Evolutionary conservation across 257 asterid genomes (phyloP).

Genomic region (Plantago elongata): DNA sequence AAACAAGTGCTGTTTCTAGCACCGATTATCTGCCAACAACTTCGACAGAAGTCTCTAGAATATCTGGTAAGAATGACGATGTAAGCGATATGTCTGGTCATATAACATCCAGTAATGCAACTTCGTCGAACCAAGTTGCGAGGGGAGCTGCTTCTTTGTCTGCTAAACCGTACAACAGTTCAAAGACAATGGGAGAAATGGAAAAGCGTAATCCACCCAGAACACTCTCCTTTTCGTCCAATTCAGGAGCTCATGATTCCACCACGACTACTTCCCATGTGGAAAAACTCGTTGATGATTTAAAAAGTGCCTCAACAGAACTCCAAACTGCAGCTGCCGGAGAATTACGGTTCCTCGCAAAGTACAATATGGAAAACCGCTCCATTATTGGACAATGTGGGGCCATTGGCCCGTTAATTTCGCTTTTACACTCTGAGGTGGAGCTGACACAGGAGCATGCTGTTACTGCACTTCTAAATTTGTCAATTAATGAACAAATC

Average conservation of each 20-base stretch:
- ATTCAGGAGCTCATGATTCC: slow-evolving; percentile 38
- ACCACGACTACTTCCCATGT: slow-evolving; percentile 51
- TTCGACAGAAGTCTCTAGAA: slow-evolving; percentile 46
- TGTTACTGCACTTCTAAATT: slow-evolving; percentile 82
- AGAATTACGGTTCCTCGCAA: slow-evolving; percentile 74
- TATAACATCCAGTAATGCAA: slow-evolving; percentile 28
- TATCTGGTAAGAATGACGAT: slow-evolving; percentile 38
- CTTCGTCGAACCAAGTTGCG: slow-evolving; percentile 24
- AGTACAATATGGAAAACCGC: slow-evolving; percentile 75
- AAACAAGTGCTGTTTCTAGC: slow-evolving; percentile 83
- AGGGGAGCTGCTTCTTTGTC: slow-evolving; percentile 34
- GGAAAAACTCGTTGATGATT: slow-evolving; percentile 51
- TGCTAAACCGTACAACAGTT: slow-evolving; percentile 37
- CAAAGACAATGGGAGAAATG: slow-evolving; percentile 41
- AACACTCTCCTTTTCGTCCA: slow-evolving; percentile 42
- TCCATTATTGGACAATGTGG: slow-evolving; percentile 66
- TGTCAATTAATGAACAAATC: slow-evolving; percentile 62
- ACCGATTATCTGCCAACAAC: slow-evolving; percentile 48
- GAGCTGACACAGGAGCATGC: slow-evolving; percentile 75
- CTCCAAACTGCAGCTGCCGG: slow-evolving; percentile 67
- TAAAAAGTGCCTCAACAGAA: slow-evolving; percentile 49
- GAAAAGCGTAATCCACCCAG: slow-evolving; percentile 41
- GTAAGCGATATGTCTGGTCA: slow-evolving; percentile 37
- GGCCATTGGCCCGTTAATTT: slow-evolving; percentile 69
- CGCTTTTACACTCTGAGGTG: slow-evolving; percentile 52